These are phyloP conservation scores for Coniophora puteana DNA, from an alignment of 1,284 basidiomycete genomes.

Conservation along the genomic window DNA sequence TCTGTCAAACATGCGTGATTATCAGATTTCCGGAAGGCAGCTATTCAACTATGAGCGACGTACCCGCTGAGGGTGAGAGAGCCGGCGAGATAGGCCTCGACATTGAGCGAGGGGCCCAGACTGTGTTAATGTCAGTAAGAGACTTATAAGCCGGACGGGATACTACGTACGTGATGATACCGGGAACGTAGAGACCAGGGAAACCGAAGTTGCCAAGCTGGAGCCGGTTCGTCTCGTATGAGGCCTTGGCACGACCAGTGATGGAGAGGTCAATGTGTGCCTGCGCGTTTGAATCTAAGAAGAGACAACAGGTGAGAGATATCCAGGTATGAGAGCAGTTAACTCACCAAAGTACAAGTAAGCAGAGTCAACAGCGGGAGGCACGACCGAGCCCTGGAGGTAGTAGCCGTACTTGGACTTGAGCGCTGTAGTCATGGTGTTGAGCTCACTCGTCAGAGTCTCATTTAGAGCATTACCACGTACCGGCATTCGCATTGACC, in stretches of 20 bases:
- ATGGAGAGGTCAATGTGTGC: background rate
- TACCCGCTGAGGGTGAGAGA: background rate
- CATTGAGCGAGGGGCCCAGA: background rate
- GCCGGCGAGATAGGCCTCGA: background rate
- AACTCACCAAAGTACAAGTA: slow-evolving; percentile 19
- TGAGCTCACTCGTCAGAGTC: no score
- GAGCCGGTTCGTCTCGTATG: background rate
- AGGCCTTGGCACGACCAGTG: background rate
- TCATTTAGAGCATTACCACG: background rate
- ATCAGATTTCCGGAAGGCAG: background rate
- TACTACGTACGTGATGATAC: background rate
- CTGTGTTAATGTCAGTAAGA: background rate
- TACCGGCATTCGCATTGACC: slow-evolving; percentile 15
- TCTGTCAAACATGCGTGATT: background rate
- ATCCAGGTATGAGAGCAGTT: background rate
- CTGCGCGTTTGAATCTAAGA: background rate
- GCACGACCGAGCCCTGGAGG: slow-evolving; percentile 25
- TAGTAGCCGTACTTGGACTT: slow-evolving; percentile 23
- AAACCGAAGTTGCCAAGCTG: background rate
- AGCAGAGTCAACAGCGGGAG: slow-evolving; percentile 19
- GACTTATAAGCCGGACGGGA: background rate
- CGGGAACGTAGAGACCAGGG: background rate
- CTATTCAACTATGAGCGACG: background rate
- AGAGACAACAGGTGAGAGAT: background rate
- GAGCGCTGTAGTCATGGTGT: slow-evolving; percentile 2